Base-by-base conservation (phyloP, 208 protist genomes). In the Spongospora subterranea region DNA sequence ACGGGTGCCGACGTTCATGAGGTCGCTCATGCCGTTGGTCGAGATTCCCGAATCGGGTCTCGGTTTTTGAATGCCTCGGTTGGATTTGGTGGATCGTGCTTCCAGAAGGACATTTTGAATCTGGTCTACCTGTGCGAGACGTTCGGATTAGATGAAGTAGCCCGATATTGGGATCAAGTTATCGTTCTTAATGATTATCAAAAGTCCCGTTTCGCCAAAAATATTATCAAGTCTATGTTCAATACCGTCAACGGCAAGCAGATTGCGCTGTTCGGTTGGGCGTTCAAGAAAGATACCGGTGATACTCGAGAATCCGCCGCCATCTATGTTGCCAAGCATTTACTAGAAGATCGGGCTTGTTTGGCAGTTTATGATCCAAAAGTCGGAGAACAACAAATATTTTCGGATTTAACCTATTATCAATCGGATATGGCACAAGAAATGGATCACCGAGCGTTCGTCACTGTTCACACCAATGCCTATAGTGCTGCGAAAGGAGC, bases 201-300 rank as follows among this genome's bases (percentile, higher is more conserved):
- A 93, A 97, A 97, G 94, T 53, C 93, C 32, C 95, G 98, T 46
- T 99, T 99, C 94, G 94, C 95, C 11, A 45, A 94, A 45, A 91
- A 94, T 0, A 96, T 99, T 45, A 93, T 99, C 41, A 53, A 94
- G 35, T 53, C 90, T 46, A 93, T 97, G 91, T 98, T 98, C 92
- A 95, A 98, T 92, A 98, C 96, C 0, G 94, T 99, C 0, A 91
- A 90, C 24, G 92, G 91, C 66, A 99, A 99, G 94, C 96, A 94
- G 32, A 97, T 99, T 88, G 93, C 95, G 20, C 45, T 95, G 0
- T 95, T 98, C 53, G 98, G 98, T 13, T 99, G 98, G 92, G 97
- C 98, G 35, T 99, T 99, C 94, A 99, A 99, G 95, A 98, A 97
- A 92, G 95, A 99, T 92, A 99, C 97, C n/a, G 97, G 97, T 46